A percentile compares a stretch with the other conserved stretches of the same genome.
These are phyloP conservation scores for Taphrina pruni DNA, from an alignment of 1,139 yeast genomes.

Conservation along the genomic window DNA sequence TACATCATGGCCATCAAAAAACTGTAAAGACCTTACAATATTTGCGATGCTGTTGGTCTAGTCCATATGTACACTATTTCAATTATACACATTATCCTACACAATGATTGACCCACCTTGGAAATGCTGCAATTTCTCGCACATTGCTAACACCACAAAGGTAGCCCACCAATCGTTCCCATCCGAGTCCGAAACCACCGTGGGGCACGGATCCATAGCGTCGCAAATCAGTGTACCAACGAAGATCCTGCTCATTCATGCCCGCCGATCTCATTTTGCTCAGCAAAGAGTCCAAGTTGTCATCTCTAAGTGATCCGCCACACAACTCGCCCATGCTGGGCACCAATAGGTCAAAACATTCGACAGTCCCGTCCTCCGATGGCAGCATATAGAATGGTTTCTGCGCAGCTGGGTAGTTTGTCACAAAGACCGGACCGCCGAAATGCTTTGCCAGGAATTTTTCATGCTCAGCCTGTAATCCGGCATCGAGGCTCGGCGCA, in stretches of 20 bases:
- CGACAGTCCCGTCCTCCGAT: slow-evolving; percentile 65
- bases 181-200: slow-evolving; percentile 97
- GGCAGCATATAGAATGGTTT: slow-evolving; percentile 92
- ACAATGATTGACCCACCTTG: slow-evolving; percentile 62
- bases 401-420: slow-evolving; percentile 77
- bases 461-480: slow-evolving; percentile 84
- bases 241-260: slow-evolving; percentile 58
- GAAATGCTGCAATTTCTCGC: slow-evolving; percentile 85
- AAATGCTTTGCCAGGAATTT: slow-evolving; percentile 80
- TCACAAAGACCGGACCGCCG: slow-evolving; percentile 84
- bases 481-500: slow-evolving; percentile 67
- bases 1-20: slow-evolving; percentile 32
- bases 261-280: slow-evolving; percentile 57
- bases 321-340: slow-evolving; percentile 96
- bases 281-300: slow-evolving; percentile 59
- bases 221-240: slow-evolving; percentile 81
- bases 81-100: neutral
- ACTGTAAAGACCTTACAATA: neutral
- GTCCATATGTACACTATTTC: neutral
- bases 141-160: slow-evolving; percentile 75
- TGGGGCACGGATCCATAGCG: slow-evolving; percentile 85
- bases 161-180: slow-evolving; percentile 80
- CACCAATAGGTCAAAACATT: slow-evolving; percentile 83
- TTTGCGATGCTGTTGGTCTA: neutral
- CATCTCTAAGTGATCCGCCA: slow-evolving; percentile 93